Evolutionary conservation across 768 basidiomycete species (phyloP).

Genomic region (Termitomyces sp.): DNA sequence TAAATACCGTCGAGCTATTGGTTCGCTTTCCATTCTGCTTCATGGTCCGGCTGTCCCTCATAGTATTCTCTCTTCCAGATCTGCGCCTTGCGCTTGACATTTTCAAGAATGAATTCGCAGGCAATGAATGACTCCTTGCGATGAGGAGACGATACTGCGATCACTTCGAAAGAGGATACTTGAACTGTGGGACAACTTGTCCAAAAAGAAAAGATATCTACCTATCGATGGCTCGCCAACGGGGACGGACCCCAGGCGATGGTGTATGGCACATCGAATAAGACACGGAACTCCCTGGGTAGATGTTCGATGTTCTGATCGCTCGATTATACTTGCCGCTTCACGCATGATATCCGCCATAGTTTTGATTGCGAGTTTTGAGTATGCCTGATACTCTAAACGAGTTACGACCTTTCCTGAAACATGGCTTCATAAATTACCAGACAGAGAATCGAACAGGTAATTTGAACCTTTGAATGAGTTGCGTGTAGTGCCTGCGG

Average conservation of each 20-base stretch:
- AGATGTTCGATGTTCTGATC: constrained; percentile 34
- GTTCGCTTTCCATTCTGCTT: constrained; percentile 71
- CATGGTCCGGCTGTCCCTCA: constrained; percentile 55
- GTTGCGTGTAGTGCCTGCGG: constrained; percentile 69
- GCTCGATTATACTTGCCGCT: constrained; percentile 34
- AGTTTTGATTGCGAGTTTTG: constrained; percentile 73
- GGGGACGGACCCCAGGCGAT: constrained; percentile 72
- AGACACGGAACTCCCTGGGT: constrained; percentile 25
- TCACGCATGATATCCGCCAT: constrained; percentile 54
- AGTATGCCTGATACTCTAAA: constrained; percentile 82
- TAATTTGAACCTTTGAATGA: constrained; percentile 63
- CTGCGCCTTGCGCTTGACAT: constrained; percentile 76
- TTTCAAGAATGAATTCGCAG: constrained; percentile 81
- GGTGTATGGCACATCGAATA: constrained; percentile 60
- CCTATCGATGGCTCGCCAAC: constrained; percentile 76
- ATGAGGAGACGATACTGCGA: constrained; percentile 81
- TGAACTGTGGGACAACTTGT: background rate
- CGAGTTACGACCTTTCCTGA: constrained; percentile 65
- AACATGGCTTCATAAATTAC: background rate
- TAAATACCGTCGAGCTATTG: constrained; percentile 11
- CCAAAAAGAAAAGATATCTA: constrained; percentile 24
- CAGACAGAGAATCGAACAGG: background rate
- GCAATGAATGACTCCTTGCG: constrained; percentile 75
- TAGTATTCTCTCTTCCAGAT: constrained; percentile 94
- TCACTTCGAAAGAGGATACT: constrained; percentile 33